Evolutionary conservation across 176 grass and related monocot species (phyloP).

Genomic region (Olyra latifolia): DNA sequence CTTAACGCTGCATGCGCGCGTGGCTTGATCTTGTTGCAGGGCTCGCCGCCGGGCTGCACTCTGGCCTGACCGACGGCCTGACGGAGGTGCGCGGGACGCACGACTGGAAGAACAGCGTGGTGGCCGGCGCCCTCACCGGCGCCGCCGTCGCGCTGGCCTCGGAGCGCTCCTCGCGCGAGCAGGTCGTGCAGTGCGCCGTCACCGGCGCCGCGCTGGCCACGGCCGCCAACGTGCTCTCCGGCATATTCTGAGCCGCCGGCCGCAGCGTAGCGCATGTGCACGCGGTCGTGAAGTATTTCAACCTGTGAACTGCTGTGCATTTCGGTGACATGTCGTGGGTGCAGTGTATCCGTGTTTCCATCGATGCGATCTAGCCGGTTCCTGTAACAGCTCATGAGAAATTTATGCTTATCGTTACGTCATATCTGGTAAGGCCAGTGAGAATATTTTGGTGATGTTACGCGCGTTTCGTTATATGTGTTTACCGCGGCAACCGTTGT

Average conservation of each 20-base stretch:
- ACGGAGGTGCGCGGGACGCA: conserved; percentile 79
- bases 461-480: too few species aligned
- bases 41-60: conserved; percentile 78
- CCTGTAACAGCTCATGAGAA: too few species aligned
- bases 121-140: conserved; percentile 75
- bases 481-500: too few species aligned
- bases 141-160: conserved; percentile 67
- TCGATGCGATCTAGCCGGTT: too few species aligned
- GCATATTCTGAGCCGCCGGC: conserved; percentile 52
- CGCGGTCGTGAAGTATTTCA: background rate
- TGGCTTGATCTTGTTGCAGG: conserved; percentile 39
- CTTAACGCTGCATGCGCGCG: background rate
- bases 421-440: too few species aligned
- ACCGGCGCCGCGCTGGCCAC: conserved; percentile 77
- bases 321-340: too few species aligned
- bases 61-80: conserved; percentile 82
- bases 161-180: conserved; percentile 61
- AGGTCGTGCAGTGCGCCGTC: conserved; percentile 73
- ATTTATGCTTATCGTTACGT: too few species aligned
- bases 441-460: too few species aligned
- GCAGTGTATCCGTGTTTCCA: too few species aligned
- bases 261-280: background rate
- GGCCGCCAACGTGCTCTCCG: conserved; percentile 76
- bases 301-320: background rate
- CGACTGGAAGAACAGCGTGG: conserved; percentile 88